Evolutionary conservation across 371 early-diverging fungal species (phyloP), one percentile per base, ranked within the genome.

Genomic region (Apophysomyces trapeziformis): DNA sequence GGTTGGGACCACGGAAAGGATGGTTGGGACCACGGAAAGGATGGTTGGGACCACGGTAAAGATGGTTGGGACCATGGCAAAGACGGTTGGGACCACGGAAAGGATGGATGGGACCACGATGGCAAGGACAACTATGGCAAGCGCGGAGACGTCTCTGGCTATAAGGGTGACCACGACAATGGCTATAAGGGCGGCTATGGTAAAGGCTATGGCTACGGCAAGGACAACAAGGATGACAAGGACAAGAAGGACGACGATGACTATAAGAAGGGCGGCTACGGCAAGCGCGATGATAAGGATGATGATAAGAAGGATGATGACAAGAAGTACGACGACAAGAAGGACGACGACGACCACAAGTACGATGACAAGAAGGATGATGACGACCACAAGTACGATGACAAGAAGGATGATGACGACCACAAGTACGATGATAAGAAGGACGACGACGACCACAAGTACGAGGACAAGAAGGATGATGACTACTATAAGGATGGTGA

Each of bases 111-210:
- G 11, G 41, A 13, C 41, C 11, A 41, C 41, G 41, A 41, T 13
- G 41, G 38, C 26, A 41, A 39, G 39, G 39, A 50, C 58, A 57
- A 18, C 41, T 9, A 57, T 7, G 61, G 44, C 61, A 61, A 61
- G 61, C 21, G 21, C 21, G 21, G 54, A 6, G 46, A 45, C 54
- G n/a, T 21, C 21, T 9, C 9, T 5, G 41, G 5, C 13, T 41
- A 8, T 13, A 41, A 41, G 41, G 41, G 32, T 26, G 32, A 41
- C 5, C 41, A 13, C 41, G 41, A 41, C 41, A 8, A 41, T 13
- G 41, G 13, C 13, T 41, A 8, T 5, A 41, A 41, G 41, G 41
- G 13, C 5, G 11, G 41, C 41, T 8, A 41, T 13, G 41, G 41
- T 13, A 41, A 41, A 13, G 41, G 13, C 21, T 9, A 21, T n/a